Base-by-base conservation (phyloP, 2,329 filamentous ascomycete species). In the Tolypocladium endophyticum region DNA sequence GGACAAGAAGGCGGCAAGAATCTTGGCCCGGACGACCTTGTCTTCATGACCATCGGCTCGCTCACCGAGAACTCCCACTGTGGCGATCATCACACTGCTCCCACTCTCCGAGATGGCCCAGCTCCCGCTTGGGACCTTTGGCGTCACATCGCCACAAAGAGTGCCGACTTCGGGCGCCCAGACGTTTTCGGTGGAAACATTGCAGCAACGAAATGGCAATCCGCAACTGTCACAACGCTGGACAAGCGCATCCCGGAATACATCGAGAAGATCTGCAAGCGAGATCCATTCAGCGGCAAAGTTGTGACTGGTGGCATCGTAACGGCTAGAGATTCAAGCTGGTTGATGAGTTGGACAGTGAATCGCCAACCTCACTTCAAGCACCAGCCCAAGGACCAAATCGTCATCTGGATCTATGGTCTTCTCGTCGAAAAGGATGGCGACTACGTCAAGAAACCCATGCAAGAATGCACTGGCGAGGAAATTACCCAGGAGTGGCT, bases 251-350 rank as follows among this genome's bases (percentile, higher is more conserved):
- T 65, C 35, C 62, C 61, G 0, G 50, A 47, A 30, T 64, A 65
- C 47, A 62, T 64, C 52, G 56, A 62, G 43, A 64, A 63, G 45
- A 58, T 65, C 33, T 64, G 62, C 61, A 64, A 65, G 57, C 63
- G 63, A 8, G 62, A 65, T 47, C 62, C 64, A 1, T 62, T 73
- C 38, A 71, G 68, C 52, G 70, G 73, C 45, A 63, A 66, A 23
- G 70, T 74, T 0, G 72, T 72, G 1, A 72, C 71, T 0, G 72
- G 71, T 5, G 70, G 71, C 18, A 71, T 78, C 25, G 68, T 78
- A 35, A 65, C 63, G 28, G 47, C 28, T 6, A 52, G 14, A 28
- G 47, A 52, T 20, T 52, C 47, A 18, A 52, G 28, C 28, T 52
- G 47, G 47, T 28, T 52, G 28, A 52, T 52, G 47, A 52, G 47